phyloP scores from a whole-genome alignment of 2,329 filamentous ascomycete species.

The Delphinella strobiligena region DNA sequence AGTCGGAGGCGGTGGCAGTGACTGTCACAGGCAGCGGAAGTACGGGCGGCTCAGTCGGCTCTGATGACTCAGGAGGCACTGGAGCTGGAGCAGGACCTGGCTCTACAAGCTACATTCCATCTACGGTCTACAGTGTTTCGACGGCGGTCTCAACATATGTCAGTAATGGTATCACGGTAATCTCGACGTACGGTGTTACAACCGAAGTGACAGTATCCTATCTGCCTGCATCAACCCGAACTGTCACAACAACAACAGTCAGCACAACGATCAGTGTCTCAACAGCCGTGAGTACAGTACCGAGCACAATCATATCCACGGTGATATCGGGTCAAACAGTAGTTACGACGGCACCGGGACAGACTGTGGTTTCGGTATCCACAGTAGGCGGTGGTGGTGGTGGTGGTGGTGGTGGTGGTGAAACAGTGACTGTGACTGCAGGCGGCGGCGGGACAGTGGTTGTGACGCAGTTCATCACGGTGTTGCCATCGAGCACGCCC shows the following conservation, averaged over 20 bases:
- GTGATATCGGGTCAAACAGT: constrained; percentile 10
- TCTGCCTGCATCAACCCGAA: constrained; percentile 12
- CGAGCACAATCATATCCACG: constrained; percentile 11
- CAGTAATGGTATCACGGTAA: constrained; percentile 15
- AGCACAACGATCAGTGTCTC: constrained; percentile 11
- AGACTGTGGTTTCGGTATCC: too few species aligned
- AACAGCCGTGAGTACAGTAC: background rate
- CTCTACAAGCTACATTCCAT: constrained; percentile 10
- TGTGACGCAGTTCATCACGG: constrained; percentile 12
- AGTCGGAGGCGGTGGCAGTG: background rate
- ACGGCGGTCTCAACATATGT: constrained; percentile 15
- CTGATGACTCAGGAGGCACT: too few species aligned
- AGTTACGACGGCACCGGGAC: constrained; percentile 6
- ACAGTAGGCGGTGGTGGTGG: too few species aligned
- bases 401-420: constrained; percentile 6
- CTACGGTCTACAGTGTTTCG: constrained; percentile 15
- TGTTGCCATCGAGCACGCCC: constrained; percentile 8
- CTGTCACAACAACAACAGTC: constrained; percentile 16
- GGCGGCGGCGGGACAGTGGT: constrained; percentile 13
- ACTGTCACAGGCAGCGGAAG: too few species aligned
- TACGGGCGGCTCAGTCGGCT: too few species aligned
- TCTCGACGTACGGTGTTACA: constrained; percentile 16
- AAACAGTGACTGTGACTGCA: constrained; percentile 12
- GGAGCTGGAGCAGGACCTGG: constrained; percentile 9
- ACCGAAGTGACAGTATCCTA: constrained; percentile 15